Conservation (phyloP, 306 rosid species). For the Lathyrus sativus region DNA sequence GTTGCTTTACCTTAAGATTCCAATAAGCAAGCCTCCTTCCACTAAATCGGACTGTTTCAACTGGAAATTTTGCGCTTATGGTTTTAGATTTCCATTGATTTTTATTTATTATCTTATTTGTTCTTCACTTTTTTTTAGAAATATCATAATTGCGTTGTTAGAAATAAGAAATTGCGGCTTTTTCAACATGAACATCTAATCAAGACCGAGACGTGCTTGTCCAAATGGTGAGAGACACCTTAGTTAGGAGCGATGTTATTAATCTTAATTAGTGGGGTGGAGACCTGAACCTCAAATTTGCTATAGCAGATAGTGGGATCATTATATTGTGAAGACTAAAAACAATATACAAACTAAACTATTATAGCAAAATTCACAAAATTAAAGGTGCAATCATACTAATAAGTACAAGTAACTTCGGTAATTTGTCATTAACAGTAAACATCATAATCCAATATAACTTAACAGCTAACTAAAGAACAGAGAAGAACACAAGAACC, state of each 20-base stretch:
- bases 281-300: neutral
- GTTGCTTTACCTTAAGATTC: slow-evolving; percentile 22
- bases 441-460: neutral
- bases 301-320: neutral
- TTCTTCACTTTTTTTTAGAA: neutral
- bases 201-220: neutral
- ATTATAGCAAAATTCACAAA: neutral
- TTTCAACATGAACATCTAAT: slow-evolving; percentile 15
- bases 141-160: slow-evolving; percentile 7
- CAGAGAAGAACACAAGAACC: neutral
- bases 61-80: neutral
- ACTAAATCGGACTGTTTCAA: slow-evolving; percentile 21
- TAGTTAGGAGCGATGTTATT: neutral
- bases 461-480: neutral
- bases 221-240: neutral
- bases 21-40: neutral
- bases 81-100: slow-evolving; percentile 8
- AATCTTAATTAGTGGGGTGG: neutral
- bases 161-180: neutral
- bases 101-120: neutral
- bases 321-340: neutral
- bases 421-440: neutral
- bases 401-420: neutral
- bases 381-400: neutral
- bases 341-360: neutral